Evolutionary conservation across 176 grass and related monocot genomes (phyloP).

Genomic region (Carex kokanica): DNA sequence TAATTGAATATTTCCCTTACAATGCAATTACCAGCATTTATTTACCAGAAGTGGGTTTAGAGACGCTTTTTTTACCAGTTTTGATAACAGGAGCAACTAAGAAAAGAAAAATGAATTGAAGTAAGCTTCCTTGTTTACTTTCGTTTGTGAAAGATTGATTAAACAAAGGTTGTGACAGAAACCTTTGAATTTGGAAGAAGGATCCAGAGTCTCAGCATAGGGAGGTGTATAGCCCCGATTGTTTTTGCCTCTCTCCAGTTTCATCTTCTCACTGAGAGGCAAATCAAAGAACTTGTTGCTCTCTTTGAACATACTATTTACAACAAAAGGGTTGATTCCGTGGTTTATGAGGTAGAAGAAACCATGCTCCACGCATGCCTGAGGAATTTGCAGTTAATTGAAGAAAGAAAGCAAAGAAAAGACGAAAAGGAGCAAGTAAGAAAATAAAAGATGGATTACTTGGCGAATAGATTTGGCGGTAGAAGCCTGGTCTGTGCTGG

Average conservation of each 20-base stretch:
- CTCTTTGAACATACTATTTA: slow-evolving; percentile 46
- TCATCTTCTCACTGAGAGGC: slow-evolving; percentile 67
- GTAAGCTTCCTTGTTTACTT: no score
- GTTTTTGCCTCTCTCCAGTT: slow-evolving; percentile 30
- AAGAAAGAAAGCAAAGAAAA: background rate
- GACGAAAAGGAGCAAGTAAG: background rate
- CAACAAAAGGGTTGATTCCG: slow-evolving; percentile 35
- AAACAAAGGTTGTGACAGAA: background rate
- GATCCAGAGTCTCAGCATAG: slow-evolving; percentile 68
- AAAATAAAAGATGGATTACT: slow-evolving; percentile 20
- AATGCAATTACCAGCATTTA: no score
- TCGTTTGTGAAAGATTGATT: background rate
- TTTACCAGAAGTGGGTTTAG: no score
- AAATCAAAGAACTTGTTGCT: slow-evolving; percentile 58
- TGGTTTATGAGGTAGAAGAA: slow-evolving; percentile 90
- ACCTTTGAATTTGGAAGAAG: slow-evolving; percentile 53
- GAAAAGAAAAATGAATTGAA: no score
- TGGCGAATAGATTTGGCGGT: slow-evolving; percentile 41
- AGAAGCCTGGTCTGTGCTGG: slow-evolving; percentile 43
- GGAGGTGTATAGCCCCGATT: slow-evolving; percentile 66
- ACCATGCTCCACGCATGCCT: slow-evolving; percentile 80
- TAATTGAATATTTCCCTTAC: no score
- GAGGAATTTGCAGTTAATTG: slow-evolving; percentile 11
- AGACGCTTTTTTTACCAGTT: no score
- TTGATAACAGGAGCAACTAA: no score